These are phyloP conservation scores for Verticillium nonalfalfae DNA, from an alignment of 2,329 filamentous ascomycete species.

Conservation along the genomic window DNA sequence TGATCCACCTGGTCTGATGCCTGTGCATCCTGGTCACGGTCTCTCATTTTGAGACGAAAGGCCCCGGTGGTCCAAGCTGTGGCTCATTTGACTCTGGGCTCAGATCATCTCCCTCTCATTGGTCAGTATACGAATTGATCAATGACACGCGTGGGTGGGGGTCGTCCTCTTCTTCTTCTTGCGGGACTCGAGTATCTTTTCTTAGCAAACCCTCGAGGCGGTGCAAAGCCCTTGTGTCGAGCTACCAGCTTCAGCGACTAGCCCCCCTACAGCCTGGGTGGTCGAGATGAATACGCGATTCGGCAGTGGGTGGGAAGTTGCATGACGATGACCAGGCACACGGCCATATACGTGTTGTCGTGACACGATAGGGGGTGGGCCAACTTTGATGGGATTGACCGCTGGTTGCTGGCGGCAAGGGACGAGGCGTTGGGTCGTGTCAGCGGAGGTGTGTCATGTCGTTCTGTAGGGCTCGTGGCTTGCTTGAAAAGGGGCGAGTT, in stretches of 20 bases:
- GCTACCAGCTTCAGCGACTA: conserved; percentile 3
- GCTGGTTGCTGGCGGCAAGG: background rate
- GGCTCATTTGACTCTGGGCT: conserved; percentile 6
- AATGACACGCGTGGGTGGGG: conserved; percentile 8
- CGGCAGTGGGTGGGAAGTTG: background rate
- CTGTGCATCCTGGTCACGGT: background rate
- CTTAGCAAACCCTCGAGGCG: conserved; percentile 12
- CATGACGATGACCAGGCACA: background rate
- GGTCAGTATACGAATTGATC: conserved; percentile 7
- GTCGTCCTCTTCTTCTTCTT: background rate
- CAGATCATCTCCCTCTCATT: conserved; percentile 3
- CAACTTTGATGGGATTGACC: background rate
- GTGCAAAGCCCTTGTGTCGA: conserved; percentile 7
- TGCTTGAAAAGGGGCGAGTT: background rate
- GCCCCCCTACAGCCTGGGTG: background rate
- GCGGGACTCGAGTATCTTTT: conserved; percentile 9
- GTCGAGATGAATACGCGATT: background rate
- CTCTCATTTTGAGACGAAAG: background rate
- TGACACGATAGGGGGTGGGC: background rate
- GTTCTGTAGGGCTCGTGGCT: background rate
- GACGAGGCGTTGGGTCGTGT: background rate
- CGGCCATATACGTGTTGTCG: background rate
- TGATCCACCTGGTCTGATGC: background rate
- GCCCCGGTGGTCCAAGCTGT: conserved; percentile 4
- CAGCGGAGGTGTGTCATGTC: background rate